Base-by-base conservation (phyloP, 805 yeast species). In the Saccharomycopsis sp. region DNA sequence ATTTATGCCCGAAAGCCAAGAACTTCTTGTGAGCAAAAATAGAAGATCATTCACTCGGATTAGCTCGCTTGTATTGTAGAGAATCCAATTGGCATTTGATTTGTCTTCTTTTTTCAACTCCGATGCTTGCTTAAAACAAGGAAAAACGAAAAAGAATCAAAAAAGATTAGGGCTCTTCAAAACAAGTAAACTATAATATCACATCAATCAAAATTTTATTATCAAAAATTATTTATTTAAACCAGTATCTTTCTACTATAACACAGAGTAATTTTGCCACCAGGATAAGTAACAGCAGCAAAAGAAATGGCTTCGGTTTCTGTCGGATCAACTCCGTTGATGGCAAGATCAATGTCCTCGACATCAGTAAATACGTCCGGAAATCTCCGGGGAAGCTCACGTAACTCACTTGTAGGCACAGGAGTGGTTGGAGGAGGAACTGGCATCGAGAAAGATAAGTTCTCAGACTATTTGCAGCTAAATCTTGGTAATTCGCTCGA, bases 401-500 rank as follows among this genome's bases (percentile, higher is more conserved):
- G 38, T 5, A 29, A 29, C 38, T 29, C 38, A 12, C 38, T 29
- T 29, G 38, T 29, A 29, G 38, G 38, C 38, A 7, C 38, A 7
- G 38, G 38, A 29, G 12, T 12, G 12, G 9, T 12, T 12, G 38
- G 38, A 29, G 38, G 38, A 29, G 38, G 38, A 29, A 12, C 38
- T 29, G 38, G 38, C 5, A 29, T 12, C 5, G 38, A 29, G 38
- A 29, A 29, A 29, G 38, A 29, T 12, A 29, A 29, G 38, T 29
- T 29, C 38, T 29, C 38, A 5, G 49, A 44, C 22, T 44, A 44
- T 44, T 44, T 44, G 22, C 49, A 44, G 22, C 3, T 44, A 8
- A 44, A 44, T 44, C 49, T 44, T 44, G 49, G 49, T 3, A 44
- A n/a, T 17, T 44, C 49, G 8, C 12, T 44, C 7, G 56, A 53